Percentiles rank a stretch among this genome's conserved stretches.
Evolutionary conservation across 106 monocot species (phyloP).

Genomic region (Dendrobium huoshanense): DNA sequence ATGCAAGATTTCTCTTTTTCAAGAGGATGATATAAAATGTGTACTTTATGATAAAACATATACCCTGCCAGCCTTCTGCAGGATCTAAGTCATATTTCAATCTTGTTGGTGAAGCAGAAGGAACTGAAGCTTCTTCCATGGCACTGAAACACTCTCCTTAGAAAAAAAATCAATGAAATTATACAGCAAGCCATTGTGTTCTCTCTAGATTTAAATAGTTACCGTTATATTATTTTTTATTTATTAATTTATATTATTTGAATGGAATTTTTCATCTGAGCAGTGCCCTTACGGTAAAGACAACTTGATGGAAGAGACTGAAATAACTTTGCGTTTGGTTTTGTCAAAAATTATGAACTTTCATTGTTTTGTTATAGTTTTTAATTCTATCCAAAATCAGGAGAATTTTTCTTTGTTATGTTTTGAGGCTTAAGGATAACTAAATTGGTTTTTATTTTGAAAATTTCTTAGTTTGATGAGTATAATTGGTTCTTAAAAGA

Average conservation of each 20-base stretch:
- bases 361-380: too few species aligned
- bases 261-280: too few species aligned
- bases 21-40: too few species aligned
- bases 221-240: neutral
- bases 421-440: too few species aligned
- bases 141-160: neutral
- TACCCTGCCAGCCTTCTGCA: conserved; percentile 1
- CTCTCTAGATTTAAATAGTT: conserved; percentile 1
- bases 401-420: too few species aligned
- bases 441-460: too few species aligned
- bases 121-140: neutral
- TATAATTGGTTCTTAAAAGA: too few species aligned
- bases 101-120: neutral
- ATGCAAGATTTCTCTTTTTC: too few species aligned
- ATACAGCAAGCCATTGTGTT: neutral
- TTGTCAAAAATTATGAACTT: too few species aligned
- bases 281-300: neutral
- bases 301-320: neutral
- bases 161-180: neutral
- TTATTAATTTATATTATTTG: neutral
- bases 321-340: too few species aligned
- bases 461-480: too few species aligned
- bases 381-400: too few species aligned
- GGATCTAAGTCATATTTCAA: neutral
- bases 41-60: neutral